Evolutionary conservation across 1,284 basidiomycete species (phyloP).

Genomic region (Pascua guehoae): DNA sequence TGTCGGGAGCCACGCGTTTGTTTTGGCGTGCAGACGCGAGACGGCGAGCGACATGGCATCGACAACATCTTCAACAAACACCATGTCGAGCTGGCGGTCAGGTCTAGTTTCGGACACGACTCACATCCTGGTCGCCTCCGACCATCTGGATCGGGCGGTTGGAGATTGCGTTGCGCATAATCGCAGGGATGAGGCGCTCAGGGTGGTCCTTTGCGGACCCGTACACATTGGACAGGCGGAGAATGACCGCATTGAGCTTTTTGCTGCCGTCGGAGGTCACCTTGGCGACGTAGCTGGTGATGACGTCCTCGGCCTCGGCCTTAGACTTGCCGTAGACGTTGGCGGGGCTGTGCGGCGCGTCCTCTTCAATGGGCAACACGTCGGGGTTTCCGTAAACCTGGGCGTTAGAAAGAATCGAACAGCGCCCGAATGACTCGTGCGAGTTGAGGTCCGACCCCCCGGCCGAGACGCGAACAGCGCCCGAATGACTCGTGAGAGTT

Average conservation of each 20-base stretch:
- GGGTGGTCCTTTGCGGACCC: slow-evolving; percentile 30
- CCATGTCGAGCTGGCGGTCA: slow-evolving; percentile 24
- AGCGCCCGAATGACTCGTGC: no score
- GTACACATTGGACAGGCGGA: slow-evolving; percentile 35
- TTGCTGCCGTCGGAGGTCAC: slow-evolving; percentile 1
- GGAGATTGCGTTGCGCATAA: slow-evolving; percentile 29
- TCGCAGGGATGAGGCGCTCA: slow-evolving; percentile 30
- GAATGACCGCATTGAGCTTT: slow-evolving; percentile 21
- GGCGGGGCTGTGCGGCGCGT: slow-evolving; percentile 20
- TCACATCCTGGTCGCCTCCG: slow-evolving; percentile 34
- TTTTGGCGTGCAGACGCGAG: slow-evolving; percentile 9
- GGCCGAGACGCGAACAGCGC: no score
- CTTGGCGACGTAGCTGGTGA: slow-evolving; percentile 10
- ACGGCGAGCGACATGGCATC: slow-evolving; percentile 27
- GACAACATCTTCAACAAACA: slow-evolving; percentile 33
- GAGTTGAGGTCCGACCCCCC: no score
- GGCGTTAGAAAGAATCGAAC: not conserved
- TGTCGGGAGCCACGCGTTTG: not conserved
- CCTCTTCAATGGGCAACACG: slow-evolving; percentile 24
- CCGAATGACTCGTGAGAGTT: not conserved
- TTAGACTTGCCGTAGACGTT: slow-evolving; percentile 35
- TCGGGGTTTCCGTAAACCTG: slow-evolving; percentile 29
- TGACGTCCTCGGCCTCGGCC: slow-evolving; percentile 22
- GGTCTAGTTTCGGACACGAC: not conserved
- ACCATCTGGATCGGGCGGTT: slow-evolving; percentile 36